Conservation (phyloP, 352 stramenopile species). For the Phytophthora brassicae region DNA sequence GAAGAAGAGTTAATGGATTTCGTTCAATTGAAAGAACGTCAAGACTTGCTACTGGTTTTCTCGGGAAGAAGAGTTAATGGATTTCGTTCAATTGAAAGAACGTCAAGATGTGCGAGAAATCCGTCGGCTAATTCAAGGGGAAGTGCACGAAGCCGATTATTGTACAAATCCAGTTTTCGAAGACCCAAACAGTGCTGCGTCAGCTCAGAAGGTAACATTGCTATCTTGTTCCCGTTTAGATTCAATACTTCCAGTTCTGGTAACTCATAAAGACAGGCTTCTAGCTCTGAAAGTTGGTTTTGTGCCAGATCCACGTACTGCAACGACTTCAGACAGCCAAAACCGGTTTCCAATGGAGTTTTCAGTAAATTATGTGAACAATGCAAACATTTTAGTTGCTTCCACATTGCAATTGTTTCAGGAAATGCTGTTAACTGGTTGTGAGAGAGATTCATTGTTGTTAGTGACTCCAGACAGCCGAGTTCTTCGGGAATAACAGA, state of each 20-base stretch:
- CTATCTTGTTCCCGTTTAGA: conserved; percentile 49
- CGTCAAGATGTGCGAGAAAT: conserved; percentile 54
- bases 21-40: too few relatives aligned
- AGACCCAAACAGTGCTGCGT: conserved; percentile 30
- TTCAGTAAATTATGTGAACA: conserved; percentile 57
- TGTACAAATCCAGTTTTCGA: conserved; percentile 64
- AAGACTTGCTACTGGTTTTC: conserved; percentile 67
- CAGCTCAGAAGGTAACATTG: conserved; percentile 49
- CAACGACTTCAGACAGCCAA: conserved; percentile 34
- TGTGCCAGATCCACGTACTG: conserved; percentile 60
- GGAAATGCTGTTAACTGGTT: conserved; percentile 57
- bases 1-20: conserved; percentile 58
- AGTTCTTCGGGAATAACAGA: conserved; percentile 55
- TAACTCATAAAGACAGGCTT: conserved; percentile 53
- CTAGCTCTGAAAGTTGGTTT: conserved; percentile 51
- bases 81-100: conserved; percentile 59
- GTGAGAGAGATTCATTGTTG: conserved; percentile 44
- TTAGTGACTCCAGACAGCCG: conserved; percentile 48
- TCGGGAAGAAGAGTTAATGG: conserved; percentile 55
- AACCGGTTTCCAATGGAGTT: conserved; percentile 37
- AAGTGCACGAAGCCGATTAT: conserved; percentile 56
- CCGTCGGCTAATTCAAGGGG: conserved; percentile 50
- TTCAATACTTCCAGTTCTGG: conserved; percentile 55
- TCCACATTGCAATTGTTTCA: conserved; percentile 48
- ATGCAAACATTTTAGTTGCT: conserved; percentile 37